Evolutionary conservation across 371 early-diverging fungal genomes (phyloP), one percentile per base, ranked within the genome.

Genomic region (Amoeboaphelidium occidentale): DNA sequence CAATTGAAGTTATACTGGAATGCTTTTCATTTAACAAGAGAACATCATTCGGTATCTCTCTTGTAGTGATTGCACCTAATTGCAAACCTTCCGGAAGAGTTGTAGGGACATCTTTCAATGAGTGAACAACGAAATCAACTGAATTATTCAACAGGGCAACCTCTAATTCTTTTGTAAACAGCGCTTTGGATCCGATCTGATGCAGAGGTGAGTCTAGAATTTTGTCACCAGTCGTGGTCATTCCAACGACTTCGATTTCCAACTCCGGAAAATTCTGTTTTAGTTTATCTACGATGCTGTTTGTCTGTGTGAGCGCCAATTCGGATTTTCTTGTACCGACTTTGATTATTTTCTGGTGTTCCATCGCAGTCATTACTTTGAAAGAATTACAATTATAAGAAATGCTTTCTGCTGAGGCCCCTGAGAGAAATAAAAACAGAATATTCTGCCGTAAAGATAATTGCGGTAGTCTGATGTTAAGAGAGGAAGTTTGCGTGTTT

Each of bases 161-260:
- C 54, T 93, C 89, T 3, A 93, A 70, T 52, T 93, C 94, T 52
- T 89, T 88, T 42, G 93, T 94, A 56, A 94, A 94, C 43, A 94
- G 62, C 0, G 80, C 70, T 56, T 90, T 92, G 51, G 81, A 74
- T 25, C 94, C 93, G 55, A 93, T 87, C 63, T 89, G 83, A 54
- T 68, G 74, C 43, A 96, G 63, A 0, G 93, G 77, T n/a, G 73
- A 66, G 53, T 83, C 75, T 46, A 83, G 75, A 47, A 83, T 74
- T 51, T 80, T 69, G 64, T 96, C 94, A 25, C 85, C 86, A 0
- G 70, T 77, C 3, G 91, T 90, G 2, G 78, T 69, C 78, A 90
- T 88, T 43, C 75, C 66, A 51, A 65, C 61, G 25, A 87, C 63
- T 4, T 66, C 54, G 48, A 86, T 76, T 10, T 32, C 39, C 6